phyloP scores from a whole-genome alignment of 352 stramenopile species.

The Phytophthora ohioensis region DNA sequence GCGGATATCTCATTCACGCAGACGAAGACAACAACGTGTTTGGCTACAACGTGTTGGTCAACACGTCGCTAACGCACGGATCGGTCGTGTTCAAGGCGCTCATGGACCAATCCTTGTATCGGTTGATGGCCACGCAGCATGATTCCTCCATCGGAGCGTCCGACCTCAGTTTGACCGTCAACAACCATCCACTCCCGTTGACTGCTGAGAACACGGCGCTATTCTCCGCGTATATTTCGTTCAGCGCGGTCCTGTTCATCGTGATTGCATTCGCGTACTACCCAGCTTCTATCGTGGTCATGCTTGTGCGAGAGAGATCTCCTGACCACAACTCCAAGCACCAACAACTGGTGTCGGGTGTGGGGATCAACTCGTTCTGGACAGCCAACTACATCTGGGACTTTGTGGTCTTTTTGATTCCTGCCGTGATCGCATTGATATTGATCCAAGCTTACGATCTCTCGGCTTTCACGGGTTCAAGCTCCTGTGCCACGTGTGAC shows the following conservation, averaged over 20 bases:
- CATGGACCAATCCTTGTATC: constrained; percentile 61
- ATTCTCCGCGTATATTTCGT: constrained; percentile 49
- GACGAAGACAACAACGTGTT: constrained; percentile 41
- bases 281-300: constrained; percentile 89
- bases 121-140: constrained; percentile 33
- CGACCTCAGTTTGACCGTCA: constrained; percentile 42
- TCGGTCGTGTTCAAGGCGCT: constrained; percentile 59
- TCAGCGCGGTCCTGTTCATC: constrained; percentile 76
- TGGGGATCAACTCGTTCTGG: constrained; percentile 94
- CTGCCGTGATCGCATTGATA: constrained; percentile 40
- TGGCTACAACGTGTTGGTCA: constrained; percentile 56
- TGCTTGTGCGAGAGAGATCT: constrained; percentile 93
- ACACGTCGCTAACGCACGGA: constrained; percentile 57
- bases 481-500: constrained; percentile 23
- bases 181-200: constrained; percentile 60
- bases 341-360: constrained; percentile 94
- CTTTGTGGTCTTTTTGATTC: constrained; percentile 86
- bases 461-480: constrained; percentile 25
- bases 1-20: constrained; percentile 44
- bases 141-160: constrained; percentile 20
- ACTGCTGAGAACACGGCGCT: constrained; percentile 49
- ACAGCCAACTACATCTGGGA: constrained; percentile 94
- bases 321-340: constrained; percentile 96
- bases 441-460: constrained; percentile 55
- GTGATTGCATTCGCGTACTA: constrained; percentile 92